These are phyloP conservation scores for Sporobolomyces roseus DNA, from an alignment of 768 basidiomycete genomes.

Conservation along the genomic window DNA sequence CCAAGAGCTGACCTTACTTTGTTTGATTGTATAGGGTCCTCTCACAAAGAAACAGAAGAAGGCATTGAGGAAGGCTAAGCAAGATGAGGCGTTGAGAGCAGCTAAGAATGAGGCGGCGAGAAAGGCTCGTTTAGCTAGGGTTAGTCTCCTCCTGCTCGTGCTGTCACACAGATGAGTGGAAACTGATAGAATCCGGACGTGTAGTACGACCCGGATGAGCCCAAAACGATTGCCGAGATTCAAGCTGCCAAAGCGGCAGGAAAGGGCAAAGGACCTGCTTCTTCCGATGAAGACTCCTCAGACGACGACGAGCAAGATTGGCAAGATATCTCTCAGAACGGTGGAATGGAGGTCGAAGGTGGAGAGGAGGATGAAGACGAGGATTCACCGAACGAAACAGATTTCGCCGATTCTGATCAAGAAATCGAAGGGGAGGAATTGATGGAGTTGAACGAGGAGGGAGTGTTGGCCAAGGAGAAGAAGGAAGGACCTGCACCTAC, in stretches of 20 bases:
- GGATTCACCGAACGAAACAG: slow-evolving; percentile 45
- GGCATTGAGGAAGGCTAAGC: slow-evolving; percentile 75
- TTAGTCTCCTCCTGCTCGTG: slow-evolving; percentile 45
- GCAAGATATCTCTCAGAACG: slow-evolving; percentile 40
- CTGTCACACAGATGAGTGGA: neutral
- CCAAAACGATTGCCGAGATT: slow-evolving; percentile 68
- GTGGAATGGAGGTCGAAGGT: neutral
- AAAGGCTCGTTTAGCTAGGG: slow-evolving; percentile 84
- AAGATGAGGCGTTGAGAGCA: slow-evolving; percentile 57
- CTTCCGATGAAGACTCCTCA: slow-evolving; percentile 43
- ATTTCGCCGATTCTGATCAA: slow-evolving; percentile 42
- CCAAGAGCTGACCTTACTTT: neutral
- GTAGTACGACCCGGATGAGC: slow-evolving; percentile 88
- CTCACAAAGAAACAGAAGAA: slow-evolving; percentile 72
- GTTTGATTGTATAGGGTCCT: slow-evolving; percentile 1
- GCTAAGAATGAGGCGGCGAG: slow-evolving; percentile 49
- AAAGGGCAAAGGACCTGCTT: slow-evolving; percentile 46
- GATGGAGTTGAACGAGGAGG: slow-evolving; percentile 20
- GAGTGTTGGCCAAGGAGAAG: slow-evolving; percentile 3
- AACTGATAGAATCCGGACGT: neutral
- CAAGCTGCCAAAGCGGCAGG: slow-evolving; percentile 45
- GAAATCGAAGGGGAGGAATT: slow-evolving; percentile 38
- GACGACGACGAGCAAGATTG: slow-evolving; percentile 41
- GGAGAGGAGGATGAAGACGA: slow-evolving; percentile 50
- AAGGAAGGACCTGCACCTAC: slow-evolving; percentile 34